Base-by-base conservation (phyloP, 768 basidiomycete species). In the Boletus barrowsii region DNA sequence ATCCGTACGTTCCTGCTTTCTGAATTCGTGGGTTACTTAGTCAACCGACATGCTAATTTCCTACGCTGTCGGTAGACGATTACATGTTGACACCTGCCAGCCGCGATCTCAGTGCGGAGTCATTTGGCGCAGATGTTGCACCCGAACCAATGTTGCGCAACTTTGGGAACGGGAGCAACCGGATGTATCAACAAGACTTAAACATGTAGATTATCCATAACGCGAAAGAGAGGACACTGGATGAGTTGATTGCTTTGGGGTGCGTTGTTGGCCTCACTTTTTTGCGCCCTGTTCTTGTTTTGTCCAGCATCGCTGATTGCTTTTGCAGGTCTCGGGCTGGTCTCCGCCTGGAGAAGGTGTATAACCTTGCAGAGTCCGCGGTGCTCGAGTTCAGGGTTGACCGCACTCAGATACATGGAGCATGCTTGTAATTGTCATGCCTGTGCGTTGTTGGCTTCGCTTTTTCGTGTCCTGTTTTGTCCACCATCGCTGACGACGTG, bases 101-200 rank as follows among this genome's bases (percentile, higher is more conserved):
- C 24, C 55, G 45, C 22, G 54, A 54, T 20, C 41, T 47, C 9
- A 53, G 26, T 20, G 47, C 46, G 3, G 47, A 53, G 4, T 53
- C 47, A 6, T 55, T 51, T 36, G 56, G 53, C 35, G 40, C 57
- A 66, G 62, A 65, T 11, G 42, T 60, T 55, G 78, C 76, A 1
- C 79, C 78, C 0, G 72, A 74, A 49, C 80, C 78, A 0, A 63
- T 82, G 46, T 68, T 81, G 2, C 72, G 79, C 6, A 80, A 79
- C 60, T 80, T 74, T 48, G 79, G 78, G 17, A 68, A 72, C 7
- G 79, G 76, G 2, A 68, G 65, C 39, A 62, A 74, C 37, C 63
- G 73, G 6, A 66, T 65, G 29, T 80, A 80, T 55, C 64, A 75
- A 33, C 73, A 74, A 47, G 80, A 82, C 53, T 41, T 81, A 37